Evolutionary conservation across 345 rosid species (phyloP).

Genomic region (Gossypium herbaceum): DNA sequence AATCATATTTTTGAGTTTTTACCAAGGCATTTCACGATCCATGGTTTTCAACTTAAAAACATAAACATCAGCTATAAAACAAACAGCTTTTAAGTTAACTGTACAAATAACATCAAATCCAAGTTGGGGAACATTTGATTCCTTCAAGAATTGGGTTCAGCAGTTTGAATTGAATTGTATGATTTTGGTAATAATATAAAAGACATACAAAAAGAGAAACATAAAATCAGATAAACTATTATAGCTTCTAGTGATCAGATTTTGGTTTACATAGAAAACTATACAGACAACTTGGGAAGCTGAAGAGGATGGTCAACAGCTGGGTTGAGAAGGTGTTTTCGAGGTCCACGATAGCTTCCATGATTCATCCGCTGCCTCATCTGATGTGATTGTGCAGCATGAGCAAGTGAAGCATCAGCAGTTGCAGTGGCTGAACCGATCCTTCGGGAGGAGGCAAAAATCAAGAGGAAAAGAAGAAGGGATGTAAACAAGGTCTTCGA

Average conservation of each 20-base stretch:
- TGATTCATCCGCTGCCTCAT: constrained; percentile 29
- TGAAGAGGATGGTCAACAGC: constrained; percentile 22
- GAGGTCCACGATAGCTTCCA: constrained; percentile 40
- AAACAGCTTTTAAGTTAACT: neutral
- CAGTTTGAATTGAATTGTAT: neutral
- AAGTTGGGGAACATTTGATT: neutral
- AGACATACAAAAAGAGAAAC: neutral
- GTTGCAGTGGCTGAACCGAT: constrained; percentile 13
- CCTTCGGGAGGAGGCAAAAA: constrained; percentile 21
- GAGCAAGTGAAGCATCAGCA: neutral
- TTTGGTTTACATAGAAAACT: constrained; percentile 7
- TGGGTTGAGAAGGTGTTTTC: constrained; percentile 36
- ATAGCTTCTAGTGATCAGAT: neutral
- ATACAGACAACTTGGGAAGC: constrained; percentile 34
- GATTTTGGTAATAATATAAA: neutral
- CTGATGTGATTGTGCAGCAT: neutral
- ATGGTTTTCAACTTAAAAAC: neutral
- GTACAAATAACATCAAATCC: neutral
- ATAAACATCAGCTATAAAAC: neutral
- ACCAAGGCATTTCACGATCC: neutral
- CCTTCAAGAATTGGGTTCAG: neutral
- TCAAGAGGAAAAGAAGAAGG: constrained; percentile 24
- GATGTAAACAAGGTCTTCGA: constrained; percentile 17
- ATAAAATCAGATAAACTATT: neutral
- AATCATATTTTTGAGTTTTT: constrained; percentile 3